phyloP scores from a whole-genome alignment of 345 rosid species.

The Gossypium stocksii region DNA sequence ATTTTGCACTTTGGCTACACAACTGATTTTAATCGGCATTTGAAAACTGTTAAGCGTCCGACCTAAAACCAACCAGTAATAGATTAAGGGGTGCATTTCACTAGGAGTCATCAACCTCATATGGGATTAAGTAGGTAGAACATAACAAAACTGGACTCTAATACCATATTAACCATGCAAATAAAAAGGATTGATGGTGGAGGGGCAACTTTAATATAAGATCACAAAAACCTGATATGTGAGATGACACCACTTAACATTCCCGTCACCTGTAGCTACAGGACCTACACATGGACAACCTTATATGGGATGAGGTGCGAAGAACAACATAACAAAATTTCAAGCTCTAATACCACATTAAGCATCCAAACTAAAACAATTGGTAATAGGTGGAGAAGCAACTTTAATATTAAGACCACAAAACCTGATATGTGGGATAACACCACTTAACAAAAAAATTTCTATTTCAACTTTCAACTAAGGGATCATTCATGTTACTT shows the following conservation, averaged over 20 bases:
- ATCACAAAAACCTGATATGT: not conserved
- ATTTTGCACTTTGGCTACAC: not conserved
- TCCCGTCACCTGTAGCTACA: no score
- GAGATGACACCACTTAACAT: not conserved
- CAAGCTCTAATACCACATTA: not conserved
- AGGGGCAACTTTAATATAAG: not conserved
- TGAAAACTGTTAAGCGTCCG: not conserved
- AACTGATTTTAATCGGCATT: not conserved
- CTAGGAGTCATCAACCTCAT: not conserved
- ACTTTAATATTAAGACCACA: not conserved
- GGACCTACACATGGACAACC: no score
- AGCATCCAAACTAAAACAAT: not conserved
- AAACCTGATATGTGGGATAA: not conserved
- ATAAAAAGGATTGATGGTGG: not conserved
- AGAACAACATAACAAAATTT: not conserved
- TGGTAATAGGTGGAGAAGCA: not conserved
- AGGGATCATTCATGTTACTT: not conserved
- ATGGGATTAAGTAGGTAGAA: not conserved
- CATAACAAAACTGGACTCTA: not conserved
- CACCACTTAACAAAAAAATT: not conserved
- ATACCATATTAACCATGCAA: not conserved
- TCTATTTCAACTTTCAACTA: not conserved
- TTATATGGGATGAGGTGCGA: no score
- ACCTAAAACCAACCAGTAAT: not conserved
- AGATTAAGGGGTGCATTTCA: not conserved